phyloP scores from a whole-genome alignment of 176 grass and related monocot species.

The Saccharum officinarum region DNA sequence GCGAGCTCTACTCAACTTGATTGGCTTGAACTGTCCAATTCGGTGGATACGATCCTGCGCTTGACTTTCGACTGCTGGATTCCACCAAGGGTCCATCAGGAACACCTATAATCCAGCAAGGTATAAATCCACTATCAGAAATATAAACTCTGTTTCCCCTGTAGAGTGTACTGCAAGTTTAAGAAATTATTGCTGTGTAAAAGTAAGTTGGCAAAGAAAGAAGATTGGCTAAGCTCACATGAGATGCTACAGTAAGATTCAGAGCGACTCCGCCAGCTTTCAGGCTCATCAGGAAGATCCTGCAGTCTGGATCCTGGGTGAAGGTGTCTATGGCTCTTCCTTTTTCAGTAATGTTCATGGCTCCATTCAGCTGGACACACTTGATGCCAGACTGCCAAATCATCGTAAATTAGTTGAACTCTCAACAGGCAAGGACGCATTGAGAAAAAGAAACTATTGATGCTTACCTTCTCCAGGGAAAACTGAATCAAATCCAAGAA shows the following conservation, averaged over 20 bases:
- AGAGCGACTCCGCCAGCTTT: conserved; percentile 96
- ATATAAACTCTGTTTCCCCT: not conserved
- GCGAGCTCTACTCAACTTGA: conserved; percentile 49
- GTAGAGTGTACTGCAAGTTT: no score
- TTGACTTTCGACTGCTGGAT: conserved; percentile 85
- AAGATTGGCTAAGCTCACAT: conserved; percentile 54
- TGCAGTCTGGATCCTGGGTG: conserved; percentile 74
- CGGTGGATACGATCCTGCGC: conserved; percentile 95
- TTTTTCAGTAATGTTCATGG: conserved; percentile 78
- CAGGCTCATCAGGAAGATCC: conserved; percentile 93
- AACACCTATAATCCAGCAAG: conserved; percentile 68
- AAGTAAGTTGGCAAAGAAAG: not conserved
- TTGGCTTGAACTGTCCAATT: conserved; percentile 98
- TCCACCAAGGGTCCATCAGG: conserved; percentile 99
- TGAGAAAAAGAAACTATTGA: not conserved
- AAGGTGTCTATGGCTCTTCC: conserved; percentile 87
- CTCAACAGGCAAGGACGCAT: not conserved
- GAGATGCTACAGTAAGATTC: conserved; percentile 90
- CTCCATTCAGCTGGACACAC: conserved; percentile 81
- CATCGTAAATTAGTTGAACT: conserved; percentile 29
- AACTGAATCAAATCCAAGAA: conserved; percentile 94
- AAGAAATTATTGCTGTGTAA: not conserved
- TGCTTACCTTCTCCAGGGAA: conserved; percentile 62
- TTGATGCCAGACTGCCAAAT: conserved; percentile 79
- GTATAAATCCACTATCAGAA: not conserved